Conservation (phyloP, 805 yeast genomes). For the Saccharomycopsis lassenensis region DNA sequence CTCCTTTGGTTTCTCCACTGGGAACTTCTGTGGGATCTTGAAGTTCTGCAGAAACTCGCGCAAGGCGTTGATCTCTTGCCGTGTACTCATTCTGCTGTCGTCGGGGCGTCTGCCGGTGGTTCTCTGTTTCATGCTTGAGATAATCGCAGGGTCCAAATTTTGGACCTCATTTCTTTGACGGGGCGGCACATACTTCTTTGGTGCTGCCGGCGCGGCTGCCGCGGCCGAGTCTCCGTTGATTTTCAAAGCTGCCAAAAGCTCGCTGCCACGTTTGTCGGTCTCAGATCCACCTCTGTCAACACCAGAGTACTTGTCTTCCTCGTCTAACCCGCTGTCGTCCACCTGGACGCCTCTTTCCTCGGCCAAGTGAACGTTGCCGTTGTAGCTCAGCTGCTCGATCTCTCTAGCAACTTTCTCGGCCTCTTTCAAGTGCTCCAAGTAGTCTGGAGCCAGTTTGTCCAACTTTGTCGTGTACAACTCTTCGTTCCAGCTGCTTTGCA, state of each 20-base stretch:
- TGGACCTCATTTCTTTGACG: slow-evolving; percentile 38
- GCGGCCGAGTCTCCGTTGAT: slow-evolving; percentile 8
- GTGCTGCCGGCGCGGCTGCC: slow-evolving; percentile 5
- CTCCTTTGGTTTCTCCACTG: no score
- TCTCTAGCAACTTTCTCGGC: slow-evolving; percentile 80
- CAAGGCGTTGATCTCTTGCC: slow-evolving; percentile 57
- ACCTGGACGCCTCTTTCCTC: slow-evolving; percentile 78
- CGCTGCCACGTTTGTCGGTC: slow-evolving; percentile 45
- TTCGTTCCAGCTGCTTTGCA: slow-evolving; percentile 70
- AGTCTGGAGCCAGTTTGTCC: slow-evolving; percentile 65
- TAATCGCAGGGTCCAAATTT: slow-evolving; percentile 53
- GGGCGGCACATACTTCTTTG: slow-evolving; percentile 40
- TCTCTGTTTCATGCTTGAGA: slow-evolving; percentile 30
- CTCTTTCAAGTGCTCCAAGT: slow-evolving; percentile 44
- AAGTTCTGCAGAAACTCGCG: slow-evolving; percentile 74
- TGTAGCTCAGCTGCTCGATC: slow-evolving; percentile 54
- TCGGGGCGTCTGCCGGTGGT: slow-evolving; percentile 1
- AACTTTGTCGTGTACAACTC: slow-evolving; percentile 60
- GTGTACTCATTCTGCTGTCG: slow-evolving; percentile 33
- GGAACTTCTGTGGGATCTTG: slow-evolving; percentile 55
- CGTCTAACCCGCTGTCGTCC: slow-evolving; percentile 84
- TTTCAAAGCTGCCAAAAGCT: slow-evolving; percentile 37
- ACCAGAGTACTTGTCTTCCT: slow-evolving; percentile 93
- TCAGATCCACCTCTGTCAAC: slow-evolving; percentile 83
- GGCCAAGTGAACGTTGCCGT: slow-evolving; percentile 71